Percentiles rank a stretch among this genome's conserved stretches.
Evolutionary conservation across 768 basidiomycete species (phyloP).

Genomic region (Russula griseocarnosa): DNA sequence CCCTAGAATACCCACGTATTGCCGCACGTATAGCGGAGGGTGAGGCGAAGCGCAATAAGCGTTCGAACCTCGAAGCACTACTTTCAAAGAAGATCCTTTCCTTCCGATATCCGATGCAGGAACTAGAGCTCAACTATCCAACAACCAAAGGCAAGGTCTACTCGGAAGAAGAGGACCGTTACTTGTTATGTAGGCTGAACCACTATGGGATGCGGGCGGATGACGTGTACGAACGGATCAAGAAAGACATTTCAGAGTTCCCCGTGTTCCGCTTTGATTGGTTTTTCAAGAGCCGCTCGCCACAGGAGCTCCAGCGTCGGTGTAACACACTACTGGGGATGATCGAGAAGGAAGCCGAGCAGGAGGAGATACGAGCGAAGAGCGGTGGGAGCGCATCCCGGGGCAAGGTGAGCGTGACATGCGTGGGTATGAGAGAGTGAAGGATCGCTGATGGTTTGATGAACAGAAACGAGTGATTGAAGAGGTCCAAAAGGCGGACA

Average conservation of each 20-base stretch:
- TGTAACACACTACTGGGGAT: conserved; percentile 84
- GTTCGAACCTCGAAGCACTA: conserved; percentile 73
- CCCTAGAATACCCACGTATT: conserved; percentile 70
- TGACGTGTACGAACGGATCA: conserved; percentile 92
- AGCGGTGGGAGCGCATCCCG: conserved; percentile 42
- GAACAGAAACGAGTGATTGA: conserved; percentile 69
- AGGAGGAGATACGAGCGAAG: conserved; percentile 65
- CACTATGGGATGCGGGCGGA: conserved; percentile 87
- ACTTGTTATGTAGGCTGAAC: conserved; percentile 82
- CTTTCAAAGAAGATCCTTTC: conserved; percentile 79
- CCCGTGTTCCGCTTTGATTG: conserved; percentile 97
- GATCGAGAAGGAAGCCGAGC: conserved; percentile 87
- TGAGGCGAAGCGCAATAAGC: conserved; percentile 84
- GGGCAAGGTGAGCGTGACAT: conserved; percentile 52
- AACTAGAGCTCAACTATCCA: conserved; percentile 91
- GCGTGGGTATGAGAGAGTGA: background rate
- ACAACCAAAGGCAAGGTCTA: conserved; percentile 97
- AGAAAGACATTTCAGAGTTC: conserved; percentile 94
- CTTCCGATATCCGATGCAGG: conserved; percentile 91
- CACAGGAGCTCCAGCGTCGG: conserved; percentile 81
- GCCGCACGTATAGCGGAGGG: conserved; percentile 83
- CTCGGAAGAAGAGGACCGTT: conserved; percentile 94
- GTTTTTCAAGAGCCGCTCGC: conserved; percentile 94
- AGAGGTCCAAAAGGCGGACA: conserved; percentile 51
- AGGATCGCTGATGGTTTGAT: conserved; percentile 3